These are phyloP conservation scores for Zymoseptoria tritici DNA, from an alignment of 2,329 filamentous ascomycete genomes.

Conservation along the genomic window DNA sequence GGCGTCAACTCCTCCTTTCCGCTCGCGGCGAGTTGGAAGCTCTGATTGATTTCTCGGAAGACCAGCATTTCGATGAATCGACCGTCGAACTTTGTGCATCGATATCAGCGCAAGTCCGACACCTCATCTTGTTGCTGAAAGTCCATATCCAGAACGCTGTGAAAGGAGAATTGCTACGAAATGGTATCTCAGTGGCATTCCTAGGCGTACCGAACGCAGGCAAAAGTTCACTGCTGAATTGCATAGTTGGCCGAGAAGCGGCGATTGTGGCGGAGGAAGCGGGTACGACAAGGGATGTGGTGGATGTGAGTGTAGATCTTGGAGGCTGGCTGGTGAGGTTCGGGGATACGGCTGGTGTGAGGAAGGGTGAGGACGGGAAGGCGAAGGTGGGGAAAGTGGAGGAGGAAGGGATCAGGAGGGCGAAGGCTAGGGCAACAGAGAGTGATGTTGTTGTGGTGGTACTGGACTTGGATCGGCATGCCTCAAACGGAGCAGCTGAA, in stretches of 20 bases:
- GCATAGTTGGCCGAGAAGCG: slow-evolving; percentile 81
- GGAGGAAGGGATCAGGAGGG: slow-evolving; percentile 80
- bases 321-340: slow-evolving; percentile 88
- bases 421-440: slow-evolving; percentile 69
- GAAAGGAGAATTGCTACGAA: slow-evolving; percentile 73
- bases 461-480: slow-evolving; percentile 57
- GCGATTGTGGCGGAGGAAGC: slow-evolving; percentile 91
- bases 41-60: slow-evolving; percentile 92
- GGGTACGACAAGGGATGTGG: slow-evolving; percentile 87
- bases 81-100: slow-evolving; percentile 62
- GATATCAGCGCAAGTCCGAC: slow-evolving; percentile 57
- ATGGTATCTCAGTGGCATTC: slow-evolving; percentile 77
- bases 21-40: slow-evolving; percentile 90
- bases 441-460: slow-evolving; percentile 82
- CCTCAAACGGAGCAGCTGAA: slow-evolving; percentile 11
- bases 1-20: slow-evolving; percentile 68
- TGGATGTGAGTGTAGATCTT: slow-evolving; percentile 85
- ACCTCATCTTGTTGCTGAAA: slow-evolving; percentile 56
- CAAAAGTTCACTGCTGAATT: slow-evolving; percentile 89
- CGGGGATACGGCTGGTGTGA: slow-evolving; percentile 87
- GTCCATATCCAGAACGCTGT: slow-evolving; percentile 70
- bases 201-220: slow-evolving; percentile 89
- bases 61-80: slow-evolving; percentile 92
- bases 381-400: slow-evolving; percentile 64
- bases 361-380: slow-evolving; percentile 30